Evolutionary conservation across 345 rosid species (phyloP).

Genomic region (Populus simonii): DNA sequence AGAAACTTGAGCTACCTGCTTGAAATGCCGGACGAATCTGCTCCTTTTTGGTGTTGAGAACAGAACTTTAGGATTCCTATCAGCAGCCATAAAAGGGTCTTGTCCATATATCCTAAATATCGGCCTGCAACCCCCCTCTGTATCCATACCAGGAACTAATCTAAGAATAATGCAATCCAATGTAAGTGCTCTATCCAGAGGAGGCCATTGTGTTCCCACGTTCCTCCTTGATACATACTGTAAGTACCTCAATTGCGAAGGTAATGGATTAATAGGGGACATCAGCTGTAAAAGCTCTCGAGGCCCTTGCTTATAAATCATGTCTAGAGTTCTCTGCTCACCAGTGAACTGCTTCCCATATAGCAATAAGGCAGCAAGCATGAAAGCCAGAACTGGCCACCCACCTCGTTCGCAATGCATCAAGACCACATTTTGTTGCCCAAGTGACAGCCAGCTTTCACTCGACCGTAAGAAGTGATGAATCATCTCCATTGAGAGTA

Average conservation of each 20-base stretch:
- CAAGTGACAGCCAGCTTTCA: conserved; percentile 66
- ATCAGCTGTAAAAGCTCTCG: conserved; percentile 58
- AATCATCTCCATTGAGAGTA: conserved; percentile 62
- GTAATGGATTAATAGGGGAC: conserved; percentile 63
- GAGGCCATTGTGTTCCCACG: conserved; percentile 65
- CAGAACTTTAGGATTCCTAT: conserved; percentile 58
- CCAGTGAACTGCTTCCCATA: conserved; percentile 57
- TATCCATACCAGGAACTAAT: conserved; percentile 54
- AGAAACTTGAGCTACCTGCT: conserved; percentile 47
- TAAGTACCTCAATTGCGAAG: conserved; percentile 79
- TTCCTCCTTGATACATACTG: conserved; percentile 72
- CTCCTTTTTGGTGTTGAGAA: conserved; percentile 61
- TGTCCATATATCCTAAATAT: conserved; percentile 71
- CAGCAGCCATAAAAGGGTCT: conserved; percentile 61
- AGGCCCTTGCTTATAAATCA: conserved; percentile 74
- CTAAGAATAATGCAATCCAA: conserved; percentile 63
- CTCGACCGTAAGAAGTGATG: conserved; percentile 69
- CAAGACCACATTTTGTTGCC: conserved; percentile 62
- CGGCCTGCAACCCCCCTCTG: conserved; percentile 70
- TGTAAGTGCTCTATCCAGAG: conserved; percentile 59
- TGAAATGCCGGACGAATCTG: conserved; percentile 51
- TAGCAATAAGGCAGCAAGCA: conserved; percentile 72
- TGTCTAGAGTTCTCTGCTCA: conserved; percentile 68
- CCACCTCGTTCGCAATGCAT: conserved; percentile 69
- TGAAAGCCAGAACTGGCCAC: conserved; percentile 76